phyloP scores from a whole-genome alignment of 352 stramenopile species.

The Phytophthora agathidicida region DNA sequence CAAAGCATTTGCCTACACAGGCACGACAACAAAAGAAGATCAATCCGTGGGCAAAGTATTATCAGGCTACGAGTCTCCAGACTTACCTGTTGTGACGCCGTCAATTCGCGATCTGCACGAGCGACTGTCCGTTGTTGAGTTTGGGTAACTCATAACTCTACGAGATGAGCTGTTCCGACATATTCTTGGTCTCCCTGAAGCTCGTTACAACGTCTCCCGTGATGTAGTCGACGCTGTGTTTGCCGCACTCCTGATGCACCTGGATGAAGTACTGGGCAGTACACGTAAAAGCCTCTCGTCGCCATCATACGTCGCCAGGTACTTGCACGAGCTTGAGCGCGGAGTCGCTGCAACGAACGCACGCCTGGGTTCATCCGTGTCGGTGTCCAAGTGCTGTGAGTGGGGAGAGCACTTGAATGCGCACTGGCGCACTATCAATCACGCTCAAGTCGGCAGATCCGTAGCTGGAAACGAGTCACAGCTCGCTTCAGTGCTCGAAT shows the following conservation, averaged over 20 bases:
- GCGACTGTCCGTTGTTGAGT: background rate
- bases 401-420: conserved; percentile 6
- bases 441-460: background rate
- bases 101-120: conserved; percentile 9
- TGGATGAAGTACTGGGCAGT: background rate
- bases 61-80: conserved; percentile 9
- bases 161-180: conserved; percentile 5
- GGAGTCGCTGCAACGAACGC: conserved; percentile 1
- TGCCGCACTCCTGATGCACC: conserved; percentile 1
- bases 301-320: too few relatives aligned
- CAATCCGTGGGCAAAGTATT: conserved; percentile 21
- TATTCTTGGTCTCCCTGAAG: background rate
- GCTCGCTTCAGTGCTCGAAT: conserved; percentile 2
- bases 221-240: conserved; percentile 11
- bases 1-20: conserved; percentile 32
- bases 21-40: conserved; percentile 23
- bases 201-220: conserved; percentile 3
- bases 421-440: background rate
- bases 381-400: background rate
- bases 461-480: background rate
- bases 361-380: background rate
- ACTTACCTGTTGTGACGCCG: conserved; percentile 16
- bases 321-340: background rate
- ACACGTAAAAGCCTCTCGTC: too few relatives aligned
- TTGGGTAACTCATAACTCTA: too few relatives aligned